Base-by-base conservation (phyloP, 192 early-diverging fungal species). In the Entomortierella chlamydospora region DNA sequence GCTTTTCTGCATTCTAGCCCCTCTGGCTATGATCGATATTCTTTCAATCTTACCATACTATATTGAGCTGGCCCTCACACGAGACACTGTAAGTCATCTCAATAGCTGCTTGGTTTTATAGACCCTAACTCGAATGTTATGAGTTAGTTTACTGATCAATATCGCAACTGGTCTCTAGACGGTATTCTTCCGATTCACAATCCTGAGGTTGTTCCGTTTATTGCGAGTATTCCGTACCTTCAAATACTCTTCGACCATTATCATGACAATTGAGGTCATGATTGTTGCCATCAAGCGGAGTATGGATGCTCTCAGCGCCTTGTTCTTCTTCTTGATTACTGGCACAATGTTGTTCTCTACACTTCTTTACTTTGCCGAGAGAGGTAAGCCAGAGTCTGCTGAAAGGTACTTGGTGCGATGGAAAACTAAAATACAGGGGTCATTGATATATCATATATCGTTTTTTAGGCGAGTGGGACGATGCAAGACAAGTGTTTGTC, bases 261-360 rank as follows among this genome's bases (percentile, higher is more conserved):
- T 93, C 57, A 89, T 95, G 88, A 93, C 92, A 1, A 93, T 95
- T 30, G 93, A 95, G 49, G 93, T 95, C 53, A 90, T 95, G 89
- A 89, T 95, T 62, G 87, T 93, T 18, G 92, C 93, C 18, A 87
- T 93, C 18, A 90, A 90, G 68, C 82, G 92, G 50, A 91, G 90
- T 63, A 83, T 90, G 42, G 93, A 95, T 74, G 92, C 92, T 0
- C 74, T 95, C 25, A 83, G 88, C 37, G 93, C 92, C 0, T 76
- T 95, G 23, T 84, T 93, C 78, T 88, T 95, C 55, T 93, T 95
- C 71, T 73, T 92, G 45, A 86, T 92, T 18, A 87, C 91, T 34
- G 90, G 89, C 18, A 85, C 93, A 33, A 85, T 93, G 4, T 70
- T 95, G 28, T 93, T 93, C 54, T 92, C 92, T 13, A 91, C 91